These are phyloP conservation scores for Leccinum pellstonianum DNA, from an alignment of 768 basidiomycete genomes.

Conservation along the genomic window DNA sequence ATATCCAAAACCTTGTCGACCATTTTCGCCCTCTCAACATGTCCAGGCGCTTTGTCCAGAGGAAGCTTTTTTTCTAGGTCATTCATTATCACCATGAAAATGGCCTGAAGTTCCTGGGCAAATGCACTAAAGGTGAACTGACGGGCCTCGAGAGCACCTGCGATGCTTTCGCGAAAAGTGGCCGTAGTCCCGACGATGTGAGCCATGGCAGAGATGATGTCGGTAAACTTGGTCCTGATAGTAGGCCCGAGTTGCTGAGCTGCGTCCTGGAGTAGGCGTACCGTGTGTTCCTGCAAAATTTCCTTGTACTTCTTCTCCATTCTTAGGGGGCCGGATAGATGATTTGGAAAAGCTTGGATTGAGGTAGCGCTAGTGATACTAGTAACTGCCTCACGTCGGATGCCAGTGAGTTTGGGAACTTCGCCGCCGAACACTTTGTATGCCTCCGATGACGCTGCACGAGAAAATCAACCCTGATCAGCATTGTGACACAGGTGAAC, in stretches of 20 bases:
- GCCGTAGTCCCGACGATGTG: conserved; percentile 9
- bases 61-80: conserved; percentile 1
- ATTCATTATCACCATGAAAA: conserved; percentile 1
- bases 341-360: background rate
- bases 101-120: conserved; percentile 5
- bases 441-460: too few relatives aligned
- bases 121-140: conserved; percentile 6
- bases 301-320: conserved; percentile 1
- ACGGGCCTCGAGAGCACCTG: conserved; percentile 2
- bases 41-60: conserved; percentile 2
- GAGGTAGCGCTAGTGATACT: too few relatives aligned
- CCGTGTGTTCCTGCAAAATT: conserved; percentile 1
- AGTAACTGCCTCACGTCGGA: too few relatives aligned
- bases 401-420: too few relatives aligned
- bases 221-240: conserved; percentile 3
- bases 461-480: too few relatives aligned
- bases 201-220: conserved; percentile 8
- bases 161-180: conserved; percentile 11
- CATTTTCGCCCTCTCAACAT: conserved; percentile 2
- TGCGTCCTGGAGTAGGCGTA: conserved; percentile 2
- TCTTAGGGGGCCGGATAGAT: conserved; percentile 14
- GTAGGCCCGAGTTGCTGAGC: conserved; percentile 1
- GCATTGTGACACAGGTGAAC: too few relatives aligned
- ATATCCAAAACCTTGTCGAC: conserved; percentile 12
- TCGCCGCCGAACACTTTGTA: too few relatives aligned